Evolutionary conservation across 805 yeast species (phyloP), one percentile per base, ranked within the genome.

Genomic region (Ogataea henricii): DNA sequence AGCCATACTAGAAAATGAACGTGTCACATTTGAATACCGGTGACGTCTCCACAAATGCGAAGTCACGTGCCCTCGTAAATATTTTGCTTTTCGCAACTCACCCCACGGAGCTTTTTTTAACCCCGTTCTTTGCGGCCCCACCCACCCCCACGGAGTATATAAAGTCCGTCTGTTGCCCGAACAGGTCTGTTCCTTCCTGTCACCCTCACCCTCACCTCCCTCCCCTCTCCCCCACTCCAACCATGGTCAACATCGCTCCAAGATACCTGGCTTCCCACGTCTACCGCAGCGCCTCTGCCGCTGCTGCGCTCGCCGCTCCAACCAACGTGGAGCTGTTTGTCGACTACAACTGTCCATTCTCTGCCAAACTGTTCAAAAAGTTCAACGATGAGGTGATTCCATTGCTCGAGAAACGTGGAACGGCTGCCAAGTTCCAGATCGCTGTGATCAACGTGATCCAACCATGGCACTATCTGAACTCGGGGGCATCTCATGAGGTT

Each of bases 381-480:
- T 62, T 88, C 48, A 71, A 74, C 51, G 63, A 68, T 6, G 73
- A 73, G 29, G 71, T 86, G 6, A 72, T 82, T 33, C 90, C 89
- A 16, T 52, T 60, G 23, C 66, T 83, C 40, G 71, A 75, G 41
- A 52, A 64, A 25, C 67, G 72, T 45, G 46, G 47, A 1, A 67
- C 71, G 43, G 77, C 83, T 1, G 73, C 73, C 48, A 64, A 76
- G 50, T 78, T 84, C 56, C 79, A 80, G 54, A 75, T 87, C 51
- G 78, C 82, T 9, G 80, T 85, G 64, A 76, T 82, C 52, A 85
- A 87, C 59, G 89, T 84, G 34, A 73, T 86, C n/a, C 96, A 89
- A 70, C 94, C 95, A 55, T 89, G 96, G 96, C 96, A 89, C 64
- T 84, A 91, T 37, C 34, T 58, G 3, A 79, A 82, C 47, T 83